Evolutionary conservation across 129 eudicot species (phyloP), one percentile per base, ranked within the genome.

Genomic region (Flaveria trinervia): DNA sequence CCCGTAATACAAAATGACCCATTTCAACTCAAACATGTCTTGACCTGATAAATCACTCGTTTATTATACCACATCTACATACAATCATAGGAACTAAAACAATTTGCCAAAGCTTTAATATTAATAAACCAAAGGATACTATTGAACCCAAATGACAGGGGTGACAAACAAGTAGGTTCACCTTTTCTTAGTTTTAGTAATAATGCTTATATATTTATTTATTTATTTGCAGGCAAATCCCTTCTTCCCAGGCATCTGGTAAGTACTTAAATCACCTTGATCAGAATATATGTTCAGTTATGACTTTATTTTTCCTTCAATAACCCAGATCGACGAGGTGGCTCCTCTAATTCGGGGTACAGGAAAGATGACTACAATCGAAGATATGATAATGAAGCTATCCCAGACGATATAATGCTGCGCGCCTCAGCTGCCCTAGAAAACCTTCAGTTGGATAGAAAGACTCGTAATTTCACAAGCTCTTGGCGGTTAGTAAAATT

Each of bases 371-470:
- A 90, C 13, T 88, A 87, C 84, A 89, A 81, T 75, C 85, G 97
- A 94, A 84, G 97, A 82, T 94, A 94, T 18, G 97, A 91, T 15
- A 81, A 79, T 67, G 96, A 89, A 45, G 97, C 84, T 57, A 61
- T 78, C 20, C 75, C 96, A 56, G 93, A 94, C 30, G 97, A 91
- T 59, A 82, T 91, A 28, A 71, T 78, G 70, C 84, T 73, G 62
- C 89, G 86, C 62, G 83, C 96, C 50, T 91, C 98, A 64, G 79
- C 93, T 79, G 97, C 96, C 57, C 45, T 94, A 50, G 93, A 91
- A 83, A 94, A 87, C 79, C 88, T 93, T 77, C 97, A 94, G 68
- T 69, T 94, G 93, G 97, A 94, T 59, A 86, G 98, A 73, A 94
- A 94, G 73, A 81, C 96, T 49, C 90, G 98, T 55, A 87, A 89